These are phyloP conservation scores for Capronia americana DNA, from an alignment of 2,329 filamentous ascomycete genomes.

Conservation along the genomic window DNA sequence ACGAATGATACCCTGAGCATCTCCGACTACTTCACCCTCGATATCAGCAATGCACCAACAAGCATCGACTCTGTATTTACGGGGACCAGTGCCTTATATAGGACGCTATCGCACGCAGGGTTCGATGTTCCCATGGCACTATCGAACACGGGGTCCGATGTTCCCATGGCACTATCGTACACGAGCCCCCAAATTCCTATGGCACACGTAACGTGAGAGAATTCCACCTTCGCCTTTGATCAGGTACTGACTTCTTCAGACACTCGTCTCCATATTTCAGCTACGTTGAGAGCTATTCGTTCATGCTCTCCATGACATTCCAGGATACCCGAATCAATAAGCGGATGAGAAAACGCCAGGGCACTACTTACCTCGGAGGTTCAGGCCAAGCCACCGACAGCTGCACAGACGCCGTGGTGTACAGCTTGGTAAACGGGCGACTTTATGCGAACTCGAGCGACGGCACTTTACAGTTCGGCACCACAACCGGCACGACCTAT, in stretches of 20 bases:
- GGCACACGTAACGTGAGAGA: conserved; percentile 8
- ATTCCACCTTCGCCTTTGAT: neutral
- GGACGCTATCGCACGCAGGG: conserved; percentile 18
- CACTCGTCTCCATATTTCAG: conserved; percentile 20
- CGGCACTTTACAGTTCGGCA: conserved; percentile 35
- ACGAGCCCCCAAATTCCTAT: conserved; percentile 2
- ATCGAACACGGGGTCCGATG: too few species aligned
- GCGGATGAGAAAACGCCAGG: conserved; percentile 24
- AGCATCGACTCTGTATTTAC: conserved; percentile 33
- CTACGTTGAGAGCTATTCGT: conserved; percentile 22
- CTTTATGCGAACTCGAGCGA: conserved; percentile 34
- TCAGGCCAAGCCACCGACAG: conserved; percentile 28
- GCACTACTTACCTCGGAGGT: conserved; percentile 24
- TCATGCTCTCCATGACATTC: conserved; percentile 22
- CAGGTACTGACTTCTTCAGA: conserved; percentile 6
- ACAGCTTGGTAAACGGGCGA: conserved; percentile 35
- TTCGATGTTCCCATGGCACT: neutral
- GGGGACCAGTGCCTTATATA: conserved; percentile 19
- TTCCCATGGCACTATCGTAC: conserved; percentile 9
- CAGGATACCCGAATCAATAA: conserved; percentile 15
- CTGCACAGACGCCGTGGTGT: conserved; percentile 32
- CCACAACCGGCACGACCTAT: conserved; percentile 30
- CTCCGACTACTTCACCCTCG: conserved; percentile 31
- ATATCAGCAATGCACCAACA: conserved; percentile 36
- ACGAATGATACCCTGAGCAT: conserved; percentile 29